Evolutionary conservation across 2,329 filamentous ascomycete genomes (phyloP).

Genomic region (Talaromyces verruculosus): DNA sequence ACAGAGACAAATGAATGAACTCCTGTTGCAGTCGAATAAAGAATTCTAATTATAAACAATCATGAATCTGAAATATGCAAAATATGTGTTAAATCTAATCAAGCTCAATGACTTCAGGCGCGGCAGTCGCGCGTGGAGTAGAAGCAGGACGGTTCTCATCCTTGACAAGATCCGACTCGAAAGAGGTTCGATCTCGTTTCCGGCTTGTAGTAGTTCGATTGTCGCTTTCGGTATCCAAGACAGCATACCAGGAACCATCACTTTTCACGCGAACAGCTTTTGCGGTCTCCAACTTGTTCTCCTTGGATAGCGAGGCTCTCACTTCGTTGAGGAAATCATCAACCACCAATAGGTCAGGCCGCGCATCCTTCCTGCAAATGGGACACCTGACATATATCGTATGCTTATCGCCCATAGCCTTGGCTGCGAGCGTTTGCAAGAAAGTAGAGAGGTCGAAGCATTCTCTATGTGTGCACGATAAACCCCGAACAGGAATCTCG

Average conservation of each 20-base stretch:
- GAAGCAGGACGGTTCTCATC: neutral
- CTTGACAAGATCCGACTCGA: slow-evolving; percentile 25
- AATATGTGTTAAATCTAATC: slow-evolving; percentile 23
- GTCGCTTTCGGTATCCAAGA: slow-evolving; percentile 34
- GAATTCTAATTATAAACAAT: slow-evolving; percentile 3
- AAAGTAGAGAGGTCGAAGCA: slow-evolving; percentile 89
- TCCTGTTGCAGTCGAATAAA: neutral
- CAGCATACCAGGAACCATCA: slow-evolving; percentile 66
- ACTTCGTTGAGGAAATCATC: slow-evolving; percentile 73
- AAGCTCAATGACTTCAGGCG: slow-evolving; percentile 27
- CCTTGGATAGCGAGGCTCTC: slow-evolving; percentile 53
- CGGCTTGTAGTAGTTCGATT: slow-evolving; percentile 21
- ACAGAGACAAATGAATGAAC: neutral
- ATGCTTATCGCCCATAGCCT: slow-evolving; percentile 60
- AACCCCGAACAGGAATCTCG: slow-evolving; percentile 68
- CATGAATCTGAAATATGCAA: neutral
- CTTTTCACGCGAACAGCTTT: slow-evolving; percentile 63
- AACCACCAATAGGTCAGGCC: slow-evolving; percentile 68
- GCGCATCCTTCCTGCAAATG: slow-evolving; percentile 73
- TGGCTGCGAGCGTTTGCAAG: slow-evolving; percentile 61
- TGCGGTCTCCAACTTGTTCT: slow-evolving; percentile 51
- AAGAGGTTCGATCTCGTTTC: slow-evolving; percentile 24
- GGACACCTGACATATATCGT: slow-evolving; percentile 60
- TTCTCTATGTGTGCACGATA: slow-evolving; percentile 71
- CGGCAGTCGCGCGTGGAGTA: slow-evolving; percentile 10